Percentiles rank a stretch among this genome's conserved stretches.
These are phyloP conservation scores for Boechera stricta DNA, from an alignment of 345 rosid species.

Conservation along the genomic window DNA sequence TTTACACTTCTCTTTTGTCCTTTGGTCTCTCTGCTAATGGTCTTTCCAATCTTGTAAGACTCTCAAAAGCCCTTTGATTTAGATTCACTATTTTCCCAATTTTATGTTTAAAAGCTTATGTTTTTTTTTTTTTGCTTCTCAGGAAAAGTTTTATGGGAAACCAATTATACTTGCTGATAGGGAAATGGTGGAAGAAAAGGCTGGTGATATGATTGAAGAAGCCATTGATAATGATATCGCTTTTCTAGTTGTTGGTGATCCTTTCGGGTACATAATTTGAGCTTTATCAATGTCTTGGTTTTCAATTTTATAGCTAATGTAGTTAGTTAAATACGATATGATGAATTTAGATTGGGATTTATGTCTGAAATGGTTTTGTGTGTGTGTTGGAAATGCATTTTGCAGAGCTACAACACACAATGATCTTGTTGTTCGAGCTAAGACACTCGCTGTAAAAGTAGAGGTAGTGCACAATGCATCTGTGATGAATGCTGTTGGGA, in stretches of 20 bases:
- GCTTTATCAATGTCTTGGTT: background rate
- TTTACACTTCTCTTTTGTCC: constrained; percentile 91
- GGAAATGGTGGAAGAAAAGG: constrained; percentile 93
- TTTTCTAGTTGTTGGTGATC: constrained; percentile 95
- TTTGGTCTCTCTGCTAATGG: constrained; percentile 83
- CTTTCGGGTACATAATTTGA: constrained; percentile 65
- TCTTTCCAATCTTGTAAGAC: constrained; percentile 66
- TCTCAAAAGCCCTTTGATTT: background rate
- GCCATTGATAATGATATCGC: constrained; percentile 63
- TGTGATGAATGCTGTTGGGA: constrained; percentile 89
- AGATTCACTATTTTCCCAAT: background rate
- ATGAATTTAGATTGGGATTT: background rate
- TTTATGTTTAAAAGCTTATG: background rate
- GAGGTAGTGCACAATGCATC: constrained; percentile 93
- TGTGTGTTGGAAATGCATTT: background rate
- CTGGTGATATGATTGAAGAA: constrained; percentile 62
- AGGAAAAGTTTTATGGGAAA: constrained; percentile 81
- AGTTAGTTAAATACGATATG: background rate
- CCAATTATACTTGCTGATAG: constrained; percentile 75
- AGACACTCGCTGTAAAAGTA: constrained; percentile 66
- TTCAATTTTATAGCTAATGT: background rate
- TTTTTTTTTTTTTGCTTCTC: background rate
- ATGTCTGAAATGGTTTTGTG: background rate
- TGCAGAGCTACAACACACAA: constrained; percentile 91
- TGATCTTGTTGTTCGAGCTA: constrained; percentile 94